Percentiles rank a stretch among this genome's conserved stretches.
These are phyloP conservation scores for Cystobasidium slooffiae DNA, from an alignment of 1,284 basidiomycete species.

Conservation along the genomic window DNA sequence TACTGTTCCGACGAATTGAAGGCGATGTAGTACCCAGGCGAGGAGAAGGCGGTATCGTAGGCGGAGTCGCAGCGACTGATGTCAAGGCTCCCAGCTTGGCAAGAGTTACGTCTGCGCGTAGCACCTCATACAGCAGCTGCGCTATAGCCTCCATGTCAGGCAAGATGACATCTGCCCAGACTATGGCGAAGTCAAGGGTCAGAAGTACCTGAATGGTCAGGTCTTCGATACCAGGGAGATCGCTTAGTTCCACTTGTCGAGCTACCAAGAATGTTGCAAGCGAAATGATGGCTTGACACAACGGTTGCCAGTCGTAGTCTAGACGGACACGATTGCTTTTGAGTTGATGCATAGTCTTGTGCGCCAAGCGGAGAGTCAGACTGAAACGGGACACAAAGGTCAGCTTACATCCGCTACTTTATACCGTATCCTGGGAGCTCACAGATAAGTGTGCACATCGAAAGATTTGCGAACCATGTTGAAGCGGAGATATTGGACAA, in stretches of 20 bases:
- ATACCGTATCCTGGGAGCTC: neutral
- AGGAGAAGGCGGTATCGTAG: constrained; percentile 17
- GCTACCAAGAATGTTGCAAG: constrained; percentile 28
- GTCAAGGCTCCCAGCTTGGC: constrained; percentile 49
- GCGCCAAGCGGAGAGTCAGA: constrained; percentile 22
- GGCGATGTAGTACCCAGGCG: constrained; percentile 14
- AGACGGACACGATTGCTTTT: constrained; percentile 30
- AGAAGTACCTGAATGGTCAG: constrained; percentile 50
- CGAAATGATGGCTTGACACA: constrained; percentile 22
- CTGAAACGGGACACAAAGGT: neutral
- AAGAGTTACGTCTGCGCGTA: constrained; percentile 51
- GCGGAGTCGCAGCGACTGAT: constrained; percentile 27
- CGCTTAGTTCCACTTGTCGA: constrained; percentile 42
- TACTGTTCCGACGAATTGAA: constrained; percentile 24
- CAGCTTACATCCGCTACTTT: neutral
- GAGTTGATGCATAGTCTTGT: constrained; percentile 42
- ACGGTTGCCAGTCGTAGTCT: constrained; percentile 37
- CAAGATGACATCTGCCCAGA: constrained; percentile 53
- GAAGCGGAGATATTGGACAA: constrained; percentile 36
- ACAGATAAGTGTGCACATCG: constrained; percentile 35
- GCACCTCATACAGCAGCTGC: constrained; percentile 52
- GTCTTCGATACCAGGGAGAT: constrained; percentile 36
- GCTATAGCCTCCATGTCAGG: constrained; percentile 43
- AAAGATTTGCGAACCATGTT: constrained; percentile 34
- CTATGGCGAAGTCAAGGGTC: constrained; percentile 51